phyloP scores from a whole-genome alignment of 192 early-diverging fungal species.

The Irineochytrium annulatum region DNA sequence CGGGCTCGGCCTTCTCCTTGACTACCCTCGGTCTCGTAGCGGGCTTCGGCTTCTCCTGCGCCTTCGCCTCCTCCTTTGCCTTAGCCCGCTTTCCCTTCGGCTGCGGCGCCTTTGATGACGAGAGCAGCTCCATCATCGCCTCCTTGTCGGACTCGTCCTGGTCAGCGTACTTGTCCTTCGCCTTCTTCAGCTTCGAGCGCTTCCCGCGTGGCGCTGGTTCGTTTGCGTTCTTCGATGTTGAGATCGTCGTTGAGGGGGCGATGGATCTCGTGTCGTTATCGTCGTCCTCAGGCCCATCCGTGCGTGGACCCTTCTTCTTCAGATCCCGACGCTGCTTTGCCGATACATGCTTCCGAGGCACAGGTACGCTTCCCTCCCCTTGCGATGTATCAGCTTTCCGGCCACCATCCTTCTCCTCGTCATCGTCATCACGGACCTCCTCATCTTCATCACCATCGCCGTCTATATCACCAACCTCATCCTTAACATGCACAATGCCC shows the following conservation, averaged over 20 bases:
- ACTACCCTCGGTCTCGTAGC: neutral
- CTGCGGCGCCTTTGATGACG: slow-evolving; percentile 64
- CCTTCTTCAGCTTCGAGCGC: slow-evolving; percentile 82
- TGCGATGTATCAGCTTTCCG: neutral
- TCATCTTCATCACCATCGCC: slow-evolving; percentile 12
- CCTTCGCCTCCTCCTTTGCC: slow-evolving; percentile 49
- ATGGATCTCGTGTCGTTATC: slow-evolving; percentile 6
- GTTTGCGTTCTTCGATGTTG: neutral
- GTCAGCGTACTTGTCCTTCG: slow-evolving; percentile 91
- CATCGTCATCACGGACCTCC: neutral
- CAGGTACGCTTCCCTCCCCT: neutral
- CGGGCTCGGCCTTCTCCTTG: neutral
- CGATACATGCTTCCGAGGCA: slow-evolving; percentile 44
- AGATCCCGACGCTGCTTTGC: slow-evolving; percentile 82
- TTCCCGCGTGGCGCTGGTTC: slow-evolving; percentile 64
- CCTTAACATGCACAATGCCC: neutral
- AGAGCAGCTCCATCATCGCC: slow-evolving; percentile 76
- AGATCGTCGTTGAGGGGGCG: neutral
- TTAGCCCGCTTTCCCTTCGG: slow-evolving; percentile 71
- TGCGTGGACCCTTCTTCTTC: slow-evolving; percentile 54
- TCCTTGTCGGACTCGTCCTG: slow-evolving; percentile 91
- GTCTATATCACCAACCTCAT: slow-evolving; percentile 19
- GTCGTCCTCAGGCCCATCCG: slow-evolving; percentile 1
- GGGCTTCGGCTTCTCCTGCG: slow-evolving; percentile 15
- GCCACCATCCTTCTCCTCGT: neutral